phyloP scores from a whole-genome alignment of 2,329 filamentous ascomycete species.

The Dactylellina leptospora region DNA sequence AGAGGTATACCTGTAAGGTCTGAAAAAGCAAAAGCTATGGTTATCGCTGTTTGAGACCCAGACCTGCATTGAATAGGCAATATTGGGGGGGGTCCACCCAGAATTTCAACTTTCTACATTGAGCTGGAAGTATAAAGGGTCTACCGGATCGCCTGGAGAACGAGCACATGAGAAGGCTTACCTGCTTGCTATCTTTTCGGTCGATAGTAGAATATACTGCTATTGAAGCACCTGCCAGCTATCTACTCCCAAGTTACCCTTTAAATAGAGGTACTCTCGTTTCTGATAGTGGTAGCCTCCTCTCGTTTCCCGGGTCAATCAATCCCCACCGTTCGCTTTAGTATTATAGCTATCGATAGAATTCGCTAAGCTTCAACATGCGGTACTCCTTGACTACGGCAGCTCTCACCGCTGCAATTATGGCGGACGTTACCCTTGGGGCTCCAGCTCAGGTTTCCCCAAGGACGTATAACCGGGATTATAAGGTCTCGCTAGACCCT shows the following conservation, averaged over 20 bases:
- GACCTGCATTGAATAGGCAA: slow-evolving; percentile 8
- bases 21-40: slow-evolving; percentile 17
- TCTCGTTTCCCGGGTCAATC: background rate
- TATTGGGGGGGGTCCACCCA: slow-evolving; percentile 6
- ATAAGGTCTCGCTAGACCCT: slow-evolving; percentile 68
- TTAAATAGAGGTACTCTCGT: slow-evolving; percentile 32
- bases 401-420: slow-evolving; percentile 29
- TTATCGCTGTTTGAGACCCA: slow-evolving; percentile 12
- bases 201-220: background rate
- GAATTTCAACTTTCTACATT: slow-evolving; percentile 29
- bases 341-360: background rate
- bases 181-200: background rate
- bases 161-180: background rate
- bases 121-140: slow-evolving; percentile 30
- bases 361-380: slow-evolving; percentile 16
- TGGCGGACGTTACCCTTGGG: slow-evolving; percentile 21
- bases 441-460: slow-evolving; percentile 14
- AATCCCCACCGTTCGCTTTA: background rate
- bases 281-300: slow-evolving; percentile 6
- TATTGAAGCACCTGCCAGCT: slow-evolving; percentile 4
- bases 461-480: slow-evolving; percentile 20
- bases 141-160: slow-evolving; percentile 9
- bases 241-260: slow-evolving; percentile 6
- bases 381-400: slow-evolving; percentile 32
- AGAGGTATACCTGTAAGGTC: background rate